Evolutionary conservation across 257 asterid species (phyloP), one percentile per base, ranked within the genome.

Genomic region (Solanum ahanhuiri): DNA sequence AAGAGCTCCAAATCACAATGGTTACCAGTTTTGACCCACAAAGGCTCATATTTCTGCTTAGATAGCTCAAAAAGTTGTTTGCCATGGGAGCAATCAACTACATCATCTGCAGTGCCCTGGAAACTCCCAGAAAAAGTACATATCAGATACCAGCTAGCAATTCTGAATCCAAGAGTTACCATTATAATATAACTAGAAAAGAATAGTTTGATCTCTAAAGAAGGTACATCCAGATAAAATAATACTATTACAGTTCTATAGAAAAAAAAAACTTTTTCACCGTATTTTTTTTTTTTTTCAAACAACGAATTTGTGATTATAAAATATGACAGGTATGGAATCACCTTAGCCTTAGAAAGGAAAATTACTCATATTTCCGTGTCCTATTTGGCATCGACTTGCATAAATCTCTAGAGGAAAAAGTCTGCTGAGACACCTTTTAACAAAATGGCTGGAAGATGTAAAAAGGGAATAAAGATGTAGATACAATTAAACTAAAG

Each of bases 1-100:
- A 90, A 96, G 90, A 94, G 92, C 94, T 96, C 99, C 89, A 96
- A 92, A 92, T 96, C 96, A 90, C 99, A 96, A 83, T 96, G 99
- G 86, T 95, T 94, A 86, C 98, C 99, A 37, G 96, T 96, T 89
- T 95, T 90, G 71, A 96, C 93, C 99, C 99, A 95, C 84, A 96
- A 89, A 1, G 99, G 99, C 88, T 96, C 99, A 45, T 96, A 96
- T 89, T 96, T 96, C 85, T 96, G 97, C 90, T 93, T 94, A 89
- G 96, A 94, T 39, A 89, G 94, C 93, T 94, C 96, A 97, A 96
- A 94, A 85, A 96, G 98, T 93, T 93, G 96, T 89, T 95, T 95
- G 23, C 99, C 99, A 39, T 96, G 99, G 87, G 97, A 92, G 88
- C 94, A 95, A 90, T 95, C 94, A 87, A 96, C 99, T 54, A 96